Base-by-base conservation (phyloP, 192 early-diverging fungal genomes). In the Gonapodya prolifera region DNA sequence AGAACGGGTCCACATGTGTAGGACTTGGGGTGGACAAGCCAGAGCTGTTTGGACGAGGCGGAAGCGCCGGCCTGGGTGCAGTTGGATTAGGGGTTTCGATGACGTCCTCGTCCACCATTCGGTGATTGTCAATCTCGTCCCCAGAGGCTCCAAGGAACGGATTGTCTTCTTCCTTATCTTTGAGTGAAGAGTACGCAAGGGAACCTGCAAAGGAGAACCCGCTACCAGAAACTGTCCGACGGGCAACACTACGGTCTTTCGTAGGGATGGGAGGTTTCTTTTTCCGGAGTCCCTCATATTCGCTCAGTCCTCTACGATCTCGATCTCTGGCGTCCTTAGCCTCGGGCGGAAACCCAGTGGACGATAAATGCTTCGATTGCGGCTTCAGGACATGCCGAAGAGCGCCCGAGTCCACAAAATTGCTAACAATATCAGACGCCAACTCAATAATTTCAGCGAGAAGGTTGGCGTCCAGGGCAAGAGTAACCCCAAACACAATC, bases 401-500 rank as follows among this genome's bases (percentile, higher is more conserved):
- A 16, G 45, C 45, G 23, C 71, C 71, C 28, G 13, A 16, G 71
- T 18, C 71, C 16, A 32, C 18, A 73, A 32, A 30, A 2, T 29
- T 8, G 31, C 28, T 8, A 8, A 73, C 18, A 32, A 73, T 32
- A 32, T 73, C 71, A 18, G 71, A 18, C 16, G 71, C 71, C 8
- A 2, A 13, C 8, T 32, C 16, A 30, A 73, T 73, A 8, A 73
- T 18, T 2, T 2, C 28, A 18, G 18, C 71, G 31, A 73, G 28
- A 2, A 73, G 28, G 28, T 18, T 30, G 71, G 71, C 71, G 71
- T 32, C 71, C 28, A 30, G 2, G 16, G 28, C 71, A 8, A 99
- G 80, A 1, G 92, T 96, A 13, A 94, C 94, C 1, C 91, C 95
- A 91, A 99, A 97, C 32, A 99, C 94, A 35, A 97, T 94, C 30